Percentiles rank a stretch among this genome's conserved stretches.
Conservation (phyloP, 345 rosid species). For the Noccaea bulbosa region DNA sequence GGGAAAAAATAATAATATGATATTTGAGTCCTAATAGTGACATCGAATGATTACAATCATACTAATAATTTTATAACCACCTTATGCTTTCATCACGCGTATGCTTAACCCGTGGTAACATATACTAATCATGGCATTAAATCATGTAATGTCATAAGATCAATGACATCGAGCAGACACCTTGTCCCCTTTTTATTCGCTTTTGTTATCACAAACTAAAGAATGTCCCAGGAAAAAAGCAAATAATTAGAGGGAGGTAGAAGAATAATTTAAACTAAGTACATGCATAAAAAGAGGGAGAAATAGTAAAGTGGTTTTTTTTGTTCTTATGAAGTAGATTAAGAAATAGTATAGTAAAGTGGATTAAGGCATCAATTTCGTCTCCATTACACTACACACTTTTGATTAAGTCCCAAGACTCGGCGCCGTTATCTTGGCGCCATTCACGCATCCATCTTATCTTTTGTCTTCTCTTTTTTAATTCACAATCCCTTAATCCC, state of each 20-base stretch:
- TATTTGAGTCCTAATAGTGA: not conserved
- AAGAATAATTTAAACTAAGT: not conserved
- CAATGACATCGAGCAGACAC: constrained; percentile 40
- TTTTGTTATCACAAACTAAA: constrained; percentile 26
- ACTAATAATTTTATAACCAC: not conserved
- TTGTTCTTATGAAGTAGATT: too few relatives aligned
- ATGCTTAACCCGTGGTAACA: constrained; percentile 17
- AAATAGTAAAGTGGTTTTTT: too few relatives aligned
- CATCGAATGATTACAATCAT: constrained; percentile 26
- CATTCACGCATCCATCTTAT: constrained; percentile 38
- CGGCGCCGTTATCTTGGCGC: constrained; percentile 47
- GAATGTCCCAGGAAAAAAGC: constrained; percentile 4
- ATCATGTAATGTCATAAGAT: constrained; percentile 1
- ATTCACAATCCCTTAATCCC: not conserved
- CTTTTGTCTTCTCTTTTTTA: constrained; percentile 20
- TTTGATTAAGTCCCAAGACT: constrained; percentile 39
- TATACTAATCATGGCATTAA: constrained; percentile 10
- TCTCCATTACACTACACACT: constrained; percentile 28
- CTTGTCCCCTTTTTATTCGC: constrained; percentile 30
- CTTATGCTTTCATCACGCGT: constrained; percentile 23
- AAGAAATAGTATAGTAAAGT: not conserved
- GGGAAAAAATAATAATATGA: not conserved
- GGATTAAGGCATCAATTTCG: constrained; percentile 42
- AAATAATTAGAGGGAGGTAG: not conserved
- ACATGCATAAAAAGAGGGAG: constrained; percentile 32